These are phyloP conservation scores for Chloranthus sessilifolius DNA, from an alignment of 164 flowering plant species.

Conservation along the genomic window DNA sequence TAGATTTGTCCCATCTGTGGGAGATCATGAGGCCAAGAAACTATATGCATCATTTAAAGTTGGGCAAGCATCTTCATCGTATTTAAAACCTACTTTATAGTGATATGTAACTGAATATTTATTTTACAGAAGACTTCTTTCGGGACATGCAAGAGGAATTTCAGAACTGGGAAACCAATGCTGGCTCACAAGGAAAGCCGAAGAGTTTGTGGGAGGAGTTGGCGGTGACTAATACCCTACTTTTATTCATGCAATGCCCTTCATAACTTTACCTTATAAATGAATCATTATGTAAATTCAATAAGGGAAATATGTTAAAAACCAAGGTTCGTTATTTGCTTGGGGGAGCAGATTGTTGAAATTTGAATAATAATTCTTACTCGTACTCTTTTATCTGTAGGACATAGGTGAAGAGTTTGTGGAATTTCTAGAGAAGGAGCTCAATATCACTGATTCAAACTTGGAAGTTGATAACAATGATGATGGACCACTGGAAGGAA, in stretches of 20 bases:
- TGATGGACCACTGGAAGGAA: slow-evolving; percentile 14
- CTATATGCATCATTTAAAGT: slow-evolving; percentile 13
- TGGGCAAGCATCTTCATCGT: slow-evolving; percentile 5
- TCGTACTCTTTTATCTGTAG: slow-evolving; percentile 37
- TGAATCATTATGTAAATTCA: too few relatives aligned
- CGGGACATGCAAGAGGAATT: slow-evolving; percentile 84
- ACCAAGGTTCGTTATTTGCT: too few relatives aligned
- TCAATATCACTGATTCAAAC: slow-evolving; percentile 58
- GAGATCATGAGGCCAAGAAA: slow-evolving; percentile 3
- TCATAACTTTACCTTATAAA: too few relatives aligned
- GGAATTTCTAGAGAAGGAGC: slow-evolving; percentile 91
- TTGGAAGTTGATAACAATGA: slow-evolving; percentile 17
- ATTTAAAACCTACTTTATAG: neutral
- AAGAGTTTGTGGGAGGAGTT: slow-evolving; percentile 97
- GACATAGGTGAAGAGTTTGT: slow-evolving; percentile 97
- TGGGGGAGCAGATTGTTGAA: too few relatives aligned
- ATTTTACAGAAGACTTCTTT: slow-evolving; percentile 70
- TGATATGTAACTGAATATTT: slow-evolving; percentile 14
- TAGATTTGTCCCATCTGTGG: slow-evolving; percentile 37
- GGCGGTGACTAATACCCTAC: slow-evolving; percentile 65
- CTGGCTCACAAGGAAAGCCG: slow-evolving; percentile 69
- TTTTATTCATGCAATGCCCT: too few relatives aligned
- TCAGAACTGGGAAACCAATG: slow-evolving; percentile 75
- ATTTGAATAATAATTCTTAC: too few relatives aligned
- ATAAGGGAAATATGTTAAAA: too few relatives aligned